Conservation (phyloP, 2,329 filamentous ascomycete species). For the Hortaea sp. region DNA sequence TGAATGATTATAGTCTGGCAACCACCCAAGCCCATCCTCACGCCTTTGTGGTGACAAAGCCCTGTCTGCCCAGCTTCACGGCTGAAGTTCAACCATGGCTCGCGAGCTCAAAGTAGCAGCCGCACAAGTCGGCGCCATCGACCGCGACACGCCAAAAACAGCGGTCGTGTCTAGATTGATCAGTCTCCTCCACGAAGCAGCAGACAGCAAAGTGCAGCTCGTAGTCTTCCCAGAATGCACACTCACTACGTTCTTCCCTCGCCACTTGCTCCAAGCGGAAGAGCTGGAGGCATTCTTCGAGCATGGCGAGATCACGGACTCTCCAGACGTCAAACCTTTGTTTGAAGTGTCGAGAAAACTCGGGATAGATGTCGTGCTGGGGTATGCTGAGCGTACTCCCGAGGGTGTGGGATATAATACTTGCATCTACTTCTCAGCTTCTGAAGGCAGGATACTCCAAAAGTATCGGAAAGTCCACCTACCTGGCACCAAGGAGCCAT, state of each 20-base stretch:
- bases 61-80: neutral
- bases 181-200: slow-evolving; percentile 38
- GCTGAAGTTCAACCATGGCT: slow-evolving; percentile 21
- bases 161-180: slow-evolving; percentile 42
- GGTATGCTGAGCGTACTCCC: slow-evolving; percentile 41
- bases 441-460: slow-evolving; percentile 31
- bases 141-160: slow-evolving; percentile 31
- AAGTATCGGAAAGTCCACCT: slow-evolving; percentile 50
- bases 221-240: slow-evolving; percentile 47
- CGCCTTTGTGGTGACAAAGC: neutral
- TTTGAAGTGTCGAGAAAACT: slow-evolving; percentile 40
- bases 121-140: slow-evolving; percentile 43
- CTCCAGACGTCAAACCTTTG: slow-evolving; percentile 37
- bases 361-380: slow-evolving; percentile 42
- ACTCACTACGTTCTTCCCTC: slow-evolving; percentile 49
- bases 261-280: slow-evolving; percentile 30
- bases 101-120: slow-evolving; percentile 41
- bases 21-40: too few species aligned
- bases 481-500: slow-evolving; percentile 44
- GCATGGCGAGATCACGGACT: slow-evolving; percentile 31
- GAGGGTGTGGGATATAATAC: slow-evolving; percentile 42
- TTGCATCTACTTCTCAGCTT: slow-evolving; percentile 41
- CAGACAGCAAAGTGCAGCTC: slow-evolving; percentile 35
- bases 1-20: too few species aligned
- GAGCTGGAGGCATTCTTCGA: slow-evolving; percentile 44